phyloP scores from a whole-genome alignment of 2,329 filamentous ascomycete genomes.

The Arthrobotrys sinensis region DNA sequence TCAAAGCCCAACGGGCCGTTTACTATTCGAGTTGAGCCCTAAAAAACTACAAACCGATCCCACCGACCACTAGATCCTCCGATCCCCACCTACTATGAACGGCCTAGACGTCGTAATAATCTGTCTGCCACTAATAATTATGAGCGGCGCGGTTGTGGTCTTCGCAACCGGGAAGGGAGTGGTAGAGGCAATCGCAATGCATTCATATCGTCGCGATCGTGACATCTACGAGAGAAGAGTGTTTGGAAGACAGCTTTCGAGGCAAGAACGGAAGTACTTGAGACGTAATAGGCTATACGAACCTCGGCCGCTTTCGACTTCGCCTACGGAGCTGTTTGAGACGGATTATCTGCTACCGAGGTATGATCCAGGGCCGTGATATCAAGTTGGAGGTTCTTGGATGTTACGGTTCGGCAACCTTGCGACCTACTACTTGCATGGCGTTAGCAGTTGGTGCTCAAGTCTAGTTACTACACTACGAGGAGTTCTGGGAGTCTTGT shows the following conservation, averaged over 20 bases:
- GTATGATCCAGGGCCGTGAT: neutral
- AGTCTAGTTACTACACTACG: neutral
- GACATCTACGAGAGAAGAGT: neutral
- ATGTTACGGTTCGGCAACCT: neutral
- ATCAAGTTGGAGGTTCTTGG: neutral
- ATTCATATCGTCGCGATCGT: neutral
- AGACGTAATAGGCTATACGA: neutral
- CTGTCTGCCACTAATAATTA: constrained; percentile 6
- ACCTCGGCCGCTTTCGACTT: neutral
- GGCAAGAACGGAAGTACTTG: constrained; percentile 9
- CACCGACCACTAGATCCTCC: neutral
- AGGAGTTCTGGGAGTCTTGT: neutral
- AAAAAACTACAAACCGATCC: neutral
- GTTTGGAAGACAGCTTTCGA: constrained; percentile 33
- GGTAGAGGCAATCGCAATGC: neutral
- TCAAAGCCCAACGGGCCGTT: neutral
- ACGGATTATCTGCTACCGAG: constrained; percentile 28
- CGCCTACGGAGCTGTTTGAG: neutral
- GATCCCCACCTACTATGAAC: neutral
- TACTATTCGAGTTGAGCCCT: too few species aligned
- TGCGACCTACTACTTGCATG: neutral
- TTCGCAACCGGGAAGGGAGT: constrained; percentile 8
- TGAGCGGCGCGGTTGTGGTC: constrained; percentile 13
- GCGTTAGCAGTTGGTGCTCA: neutral
- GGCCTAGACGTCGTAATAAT: constrained; percentile 10